These are phyloP conservation scores for Mucuna pruriens DNA, from an alignment of 306 rosid genomes.

Conservation along the genomic window DNA sequence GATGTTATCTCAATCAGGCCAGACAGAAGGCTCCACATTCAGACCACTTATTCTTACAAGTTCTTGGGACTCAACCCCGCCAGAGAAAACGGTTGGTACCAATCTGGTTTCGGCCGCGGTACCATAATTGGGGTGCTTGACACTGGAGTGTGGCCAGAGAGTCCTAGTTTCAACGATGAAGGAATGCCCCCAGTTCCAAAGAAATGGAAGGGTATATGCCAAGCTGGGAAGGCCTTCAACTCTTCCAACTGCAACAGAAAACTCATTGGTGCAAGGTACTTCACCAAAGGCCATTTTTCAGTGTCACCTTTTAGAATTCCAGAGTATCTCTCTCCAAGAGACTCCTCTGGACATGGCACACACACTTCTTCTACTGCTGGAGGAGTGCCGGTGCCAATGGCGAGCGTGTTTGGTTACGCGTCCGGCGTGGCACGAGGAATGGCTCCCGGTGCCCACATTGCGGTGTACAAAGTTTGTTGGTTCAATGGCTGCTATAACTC, in stretches of 20 bases:
- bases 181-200: conserved; percentile 80
- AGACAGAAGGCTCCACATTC: conserved; percentile 59
- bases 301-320: conserved; percentile 57
- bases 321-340: conserved; percentile 84
- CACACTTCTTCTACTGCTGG: conserved; percentile 89
- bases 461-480: conserved; percentile 94
- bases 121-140: conserved; percentile 87
- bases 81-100: conserved; percentile 64
- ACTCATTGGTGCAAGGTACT: conserved; percentile 93
- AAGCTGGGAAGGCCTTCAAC: conserved; percentile 73
- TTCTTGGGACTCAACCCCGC: conserved; percentile 73
- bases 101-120: conserved; percentile 71
- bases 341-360: conserved; percentile 88
- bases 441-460: conserved; percentile 89
- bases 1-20: conserved; percentile 76
- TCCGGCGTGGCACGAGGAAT: conserved; percentile 86
- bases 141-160: conserved; percentile 95
- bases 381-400: conserved; percentile 66
- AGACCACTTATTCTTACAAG: conserved; percentile 87
- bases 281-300: conserved; percentile 72
- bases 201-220: conserved; percentile 87
- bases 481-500: conserved; percentile 88
- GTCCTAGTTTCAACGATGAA: conserved; percentile 78
- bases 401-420: conserved; percentile 75
- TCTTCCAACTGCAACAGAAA: conserved; percentile 75